These are phyloP conservation scores for Dendrobium catenatum DNA, from an alignment of 106 monocot genomes.

Conservation along the genomic window DNA sequence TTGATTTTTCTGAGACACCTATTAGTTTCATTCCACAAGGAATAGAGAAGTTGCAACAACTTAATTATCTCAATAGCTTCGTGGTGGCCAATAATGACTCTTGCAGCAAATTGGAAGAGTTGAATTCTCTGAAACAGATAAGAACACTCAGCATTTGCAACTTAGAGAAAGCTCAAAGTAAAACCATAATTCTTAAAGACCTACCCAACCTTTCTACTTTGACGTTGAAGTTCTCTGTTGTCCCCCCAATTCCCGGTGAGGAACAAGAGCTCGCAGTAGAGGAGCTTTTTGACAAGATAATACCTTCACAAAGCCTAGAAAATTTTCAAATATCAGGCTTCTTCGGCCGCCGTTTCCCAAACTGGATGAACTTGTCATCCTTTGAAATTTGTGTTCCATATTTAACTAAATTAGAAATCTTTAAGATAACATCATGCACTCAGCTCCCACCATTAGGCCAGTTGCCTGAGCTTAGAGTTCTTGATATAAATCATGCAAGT, in stretches of 20 bases:
- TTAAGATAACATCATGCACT: too few species aligned
- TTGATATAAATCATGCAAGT: neutral
- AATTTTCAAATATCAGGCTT: neutral
- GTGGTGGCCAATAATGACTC: neutral
- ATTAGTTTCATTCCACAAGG: neutral
- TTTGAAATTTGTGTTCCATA: too few species aligned
- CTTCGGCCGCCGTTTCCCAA: slow-evolving; percentile 5
- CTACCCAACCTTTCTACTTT: neutral
- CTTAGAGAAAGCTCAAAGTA: slow-evolving; percentile 19
- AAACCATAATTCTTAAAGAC: neutral
- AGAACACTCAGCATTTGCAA: slow-evolving; percentile 8
- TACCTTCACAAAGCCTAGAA: neutral
- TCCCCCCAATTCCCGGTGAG: too few species aligned
- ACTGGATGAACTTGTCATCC: neutral
- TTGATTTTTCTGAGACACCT: slow-evolving; percentile 4
- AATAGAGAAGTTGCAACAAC: slow-evolving; percentile 19
- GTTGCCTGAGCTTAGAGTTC: neutral
- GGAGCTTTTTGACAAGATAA: neutral
- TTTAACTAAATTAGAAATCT: too few species aligned
- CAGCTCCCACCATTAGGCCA: neutral
- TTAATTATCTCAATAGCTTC: slow-evolving; percentile 24
- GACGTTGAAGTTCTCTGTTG: neutral
- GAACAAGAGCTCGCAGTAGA: neutral
- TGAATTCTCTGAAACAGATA: neutral
- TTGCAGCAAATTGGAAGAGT: slow-evolving; percentile 12